Conservation (phyloP, 768 basidiomycete species). For the Lentinula sp. region DNA sequence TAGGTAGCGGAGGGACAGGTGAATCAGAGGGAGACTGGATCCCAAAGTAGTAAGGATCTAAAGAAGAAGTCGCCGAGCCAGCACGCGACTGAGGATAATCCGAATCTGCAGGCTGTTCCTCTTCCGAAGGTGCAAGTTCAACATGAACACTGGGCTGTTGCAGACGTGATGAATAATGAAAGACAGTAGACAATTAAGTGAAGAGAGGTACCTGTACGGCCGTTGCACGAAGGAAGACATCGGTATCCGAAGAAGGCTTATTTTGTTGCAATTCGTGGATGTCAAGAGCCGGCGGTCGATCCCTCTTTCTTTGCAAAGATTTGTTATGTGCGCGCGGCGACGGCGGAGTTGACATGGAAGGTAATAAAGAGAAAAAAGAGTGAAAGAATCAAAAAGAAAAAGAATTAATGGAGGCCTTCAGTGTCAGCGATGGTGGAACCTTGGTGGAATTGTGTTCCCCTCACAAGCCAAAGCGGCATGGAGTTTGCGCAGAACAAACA, state of each 20-base stretch:
- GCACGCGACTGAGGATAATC: constrained; percentile 55
- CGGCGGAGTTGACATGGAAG: constrained; percentile 36
- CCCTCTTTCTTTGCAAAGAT: constrained; percentile 36
- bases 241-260: constrained; percentile 31
- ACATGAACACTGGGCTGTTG: constrained; percentile 33
- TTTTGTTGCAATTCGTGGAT: constrained; percentile 27
- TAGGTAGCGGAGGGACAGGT: constrained; percentile 48
- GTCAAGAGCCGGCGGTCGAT: constrained; percentile 49
- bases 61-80: constrained; percentile 69
- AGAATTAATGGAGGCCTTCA: neutral
- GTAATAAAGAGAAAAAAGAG: constrained; percentile 22
- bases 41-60: constrained; percentile 89
- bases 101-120: constrained; percentile 34
- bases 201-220: constrained; percentile 26
- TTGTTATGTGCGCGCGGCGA: constrained; percentile 34
- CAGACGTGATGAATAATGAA: constrained; percentile 15
- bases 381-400: constrained; percentile 13
- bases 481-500: neutral
- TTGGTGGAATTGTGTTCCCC: neutral
- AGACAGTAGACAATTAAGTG: constrained; percentile 13
- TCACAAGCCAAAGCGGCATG: neutral
- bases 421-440: neutral
- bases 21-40: constrained; percentile 64
- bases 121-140: constrained; percentile 38
- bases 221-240: constrained; percentile 29